Evolutionary conservation across 805 yeast species (phyloP), one percentile per base, ranked within the genome.

Genomic region (Candida sphagnicola): DNA sequence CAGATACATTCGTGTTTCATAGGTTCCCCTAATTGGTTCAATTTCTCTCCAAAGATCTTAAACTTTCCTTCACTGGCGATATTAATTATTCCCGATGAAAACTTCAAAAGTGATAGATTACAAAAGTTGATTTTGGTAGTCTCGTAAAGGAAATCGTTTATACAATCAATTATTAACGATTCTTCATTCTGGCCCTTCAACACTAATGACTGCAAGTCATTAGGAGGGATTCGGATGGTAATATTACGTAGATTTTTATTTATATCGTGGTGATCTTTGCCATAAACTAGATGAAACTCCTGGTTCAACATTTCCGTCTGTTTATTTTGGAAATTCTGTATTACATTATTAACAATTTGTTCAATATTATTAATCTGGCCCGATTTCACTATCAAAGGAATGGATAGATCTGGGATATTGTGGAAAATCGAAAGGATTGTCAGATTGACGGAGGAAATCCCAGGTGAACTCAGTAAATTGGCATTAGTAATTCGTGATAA

Each of bases 11-110:
- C 37, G 8, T 25, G 31, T 16, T 28, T 31, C 18, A 25, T 18
- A 4, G 4, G n/a, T 15, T 28, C 26, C 12, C 28, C 28, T n/a
- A 33, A 21, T 5, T 13, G 18, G 8, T 12, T n/a, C 8, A 33
- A 15, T 12, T 30, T 30, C 8, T 28, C 39, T 13, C 37, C 42
- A 31, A 23, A 36, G 13, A 57, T 33, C 28, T 49, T 53, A 15
- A 57, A 30, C 32, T 42, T 52, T 11, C 62, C 64, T 12, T 59
- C 62, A 6, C 38, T 40, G 2, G 53, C 44, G 5, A 59, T 34
- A 34, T 44, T 47, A 11, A 57, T 24, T 12, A 57, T 30, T 12
- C 41, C 37, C 14, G 57, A 45, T 6, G 42, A 40, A 32, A 60
- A 49, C 38, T 47, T 50, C 4, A 34, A 34, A 5, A 62, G 36